These are phyloP conservation scores for Diaporthe sp. DNA, from an alignment of 2,329 filamentous ascomycete species.

Conservation along the genomic window DNA sequence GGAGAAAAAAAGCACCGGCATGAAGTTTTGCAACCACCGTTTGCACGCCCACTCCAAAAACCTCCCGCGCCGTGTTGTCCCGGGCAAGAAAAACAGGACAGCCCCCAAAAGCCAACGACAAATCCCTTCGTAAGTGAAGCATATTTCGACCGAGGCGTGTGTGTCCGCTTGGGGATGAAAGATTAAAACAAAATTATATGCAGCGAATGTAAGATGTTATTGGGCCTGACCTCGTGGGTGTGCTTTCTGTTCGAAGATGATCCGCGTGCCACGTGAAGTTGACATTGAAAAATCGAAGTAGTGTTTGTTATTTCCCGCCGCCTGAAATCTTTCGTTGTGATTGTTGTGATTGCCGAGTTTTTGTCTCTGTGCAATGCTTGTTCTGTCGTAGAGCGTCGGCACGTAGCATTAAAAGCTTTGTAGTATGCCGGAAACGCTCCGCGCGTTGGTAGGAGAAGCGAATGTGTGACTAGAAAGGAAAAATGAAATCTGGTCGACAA, in stretches of 20 bases:
- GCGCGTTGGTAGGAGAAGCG: constrained; percentile 23
- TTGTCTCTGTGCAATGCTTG: constrained; percentile 8
- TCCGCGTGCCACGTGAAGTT: constrained; percentile 34
- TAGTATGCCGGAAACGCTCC: constrained; percentile 31
- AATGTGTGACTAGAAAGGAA: constrained; percentile 12
- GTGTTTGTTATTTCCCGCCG: constrained; percentile 17
- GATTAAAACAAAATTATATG: constrained; percentile 31
- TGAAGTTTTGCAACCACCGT: constrained; percentile 1
- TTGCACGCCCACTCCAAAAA: constrained; percentile 1
- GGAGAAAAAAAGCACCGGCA: not conserved
- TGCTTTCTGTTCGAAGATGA: constrained; percentile 16
- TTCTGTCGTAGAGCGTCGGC: constrained; percentile 31
- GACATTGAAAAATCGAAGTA: constrained; percentile 29
- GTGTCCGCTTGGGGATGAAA: constrained; percentile 16
- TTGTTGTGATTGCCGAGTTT: constrained; percentile 10
- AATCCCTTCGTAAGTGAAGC: constrained; percentile 30
- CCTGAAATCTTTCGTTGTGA: constrained; percentile 8
- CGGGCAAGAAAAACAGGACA: not conserved
- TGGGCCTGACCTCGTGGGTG: constrained; percentile 5
- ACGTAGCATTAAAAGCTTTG: constrained; percentile 35
- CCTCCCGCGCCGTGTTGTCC: constrained; percentile 7
- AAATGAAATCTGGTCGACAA: not conserved
- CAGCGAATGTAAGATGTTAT: constrained; percentile 29
- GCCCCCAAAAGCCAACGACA: constrained; percentile 16
- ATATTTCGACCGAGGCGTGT: constrained; percentile 22